Percentiles rank a stretch among this genome's conserved stretches.
Conservation (phyloP, 306 rosid genomes). For the Inga oerstediana region DNA sequence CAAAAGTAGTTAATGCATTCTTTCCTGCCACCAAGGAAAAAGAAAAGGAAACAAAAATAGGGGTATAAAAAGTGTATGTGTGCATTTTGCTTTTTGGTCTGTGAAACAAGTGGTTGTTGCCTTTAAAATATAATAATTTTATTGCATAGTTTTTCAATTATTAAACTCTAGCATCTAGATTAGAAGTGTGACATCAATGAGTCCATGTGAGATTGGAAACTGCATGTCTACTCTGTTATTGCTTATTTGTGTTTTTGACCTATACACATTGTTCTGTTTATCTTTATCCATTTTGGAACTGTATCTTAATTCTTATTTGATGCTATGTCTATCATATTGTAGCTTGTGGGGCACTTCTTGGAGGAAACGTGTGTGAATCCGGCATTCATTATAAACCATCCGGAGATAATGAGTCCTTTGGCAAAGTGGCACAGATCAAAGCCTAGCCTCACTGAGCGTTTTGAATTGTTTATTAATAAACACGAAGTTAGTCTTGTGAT, state of each 20-base stretch:
- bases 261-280: background rate
- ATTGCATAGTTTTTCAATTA: background rate
- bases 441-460: conserved; percentile 88
- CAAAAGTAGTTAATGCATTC: background rate
- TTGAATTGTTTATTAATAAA: conserved; percentile 82
- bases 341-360: conserved; percentile 97
- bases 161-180: background rate
- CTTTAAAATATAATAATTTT: background rate
- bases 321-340: conserved; percentile 36
- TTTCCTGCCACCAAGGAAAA: background rate
- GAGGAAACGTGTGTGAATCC: conserved; percentile 90
- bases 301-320: background rate
- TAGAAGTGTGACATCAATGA: background rate
- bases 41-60: background rate
- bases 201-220: background rate
- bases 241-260: background rate
- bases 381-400: conserved; percentile 83
- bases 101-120: background rate
- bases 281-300: conserved; percentile 1
- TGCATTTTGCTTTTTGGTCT: background rate
- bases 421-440: conserved; percentile 94
- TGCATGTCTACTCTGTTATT: background rate
- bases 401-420: conserved; percentile 92
- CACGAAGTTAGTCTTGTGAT: conserved; percentile 61
- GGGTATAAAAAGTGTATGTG: background rate